phyloP scores from a whole-genome alignment of 345 rosid genomes.

The Bruguiera parviflora region DNA sequence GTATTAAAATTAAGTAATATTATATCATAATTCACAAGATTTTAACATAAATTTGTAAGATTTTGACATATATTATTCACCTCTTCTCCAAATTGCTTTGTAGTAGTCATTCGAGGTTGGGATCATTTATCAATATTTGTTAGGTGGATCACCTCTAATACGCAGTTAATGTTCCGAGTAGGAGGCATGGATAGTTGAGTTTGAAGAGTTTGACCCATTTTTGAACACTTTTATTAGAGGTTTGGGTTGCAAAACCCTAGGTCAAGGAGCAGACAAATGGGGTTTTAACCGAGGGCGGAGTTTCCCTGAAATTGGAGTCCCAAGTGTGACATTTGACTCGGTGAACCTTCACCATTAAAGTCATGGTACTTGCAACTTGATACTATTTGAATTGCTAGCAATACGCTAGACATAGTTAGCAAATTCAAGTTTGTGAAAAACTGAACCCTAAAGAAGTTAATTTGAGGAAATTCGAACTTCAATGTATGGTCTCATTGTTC shows the following conservation, averaged over 20 bases:
- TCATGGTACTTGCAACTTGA: slow-evolving; percentile 8
- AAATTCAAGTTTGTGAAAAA: slow-evolving; percentile 21
- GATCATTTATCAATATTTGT: not conserved
- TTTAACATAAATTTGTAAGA: too few species aligned
- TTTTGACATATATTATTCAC: too few species aligned
- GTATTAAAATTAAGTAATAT: too few species aligned
- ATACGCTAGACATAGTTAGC: slow-evolving; percentile 24
- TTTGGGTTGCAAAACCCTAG: slow-evolving; percentile 36
- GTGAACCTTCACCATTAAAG: slow-evolving; percentile 29
- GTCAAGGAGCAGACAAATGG: slow-evolving; percentile 42
- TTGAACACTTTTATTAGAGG: slow-evolving; percentile 24
- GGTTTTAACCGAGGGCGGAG: slow-evolving; percentile 51
- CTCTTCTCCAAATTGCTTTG: too few species aligned
- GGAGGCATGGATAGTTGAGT: slow-evolving; percentile 48
- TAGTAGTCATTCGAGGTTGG: not conserved
- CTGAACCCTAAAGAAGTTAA: not conserved
- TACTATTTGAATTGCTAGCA: slow-evolving; percentile 16
- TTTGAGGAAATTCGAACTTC: slow-evolving; percentile 12
- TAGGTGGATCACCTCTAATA: not conserved
- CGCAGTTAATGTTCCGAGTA: slow-evolving; percentile 32
- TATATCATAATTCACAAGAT: too few species aligned
- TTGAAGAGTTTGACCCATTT: slow-evolving; percentile 39
- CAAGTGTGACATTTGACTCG: slow-evolving; percentile 54
- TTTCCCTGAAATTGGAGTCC: slow-evolving; percentile 62
- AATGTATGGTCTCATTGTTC: not conserved